phyloP scores from a whole-genome alignment of 2,329 filamentous ascomycete species.

The Aphanocladium album region DNA sequence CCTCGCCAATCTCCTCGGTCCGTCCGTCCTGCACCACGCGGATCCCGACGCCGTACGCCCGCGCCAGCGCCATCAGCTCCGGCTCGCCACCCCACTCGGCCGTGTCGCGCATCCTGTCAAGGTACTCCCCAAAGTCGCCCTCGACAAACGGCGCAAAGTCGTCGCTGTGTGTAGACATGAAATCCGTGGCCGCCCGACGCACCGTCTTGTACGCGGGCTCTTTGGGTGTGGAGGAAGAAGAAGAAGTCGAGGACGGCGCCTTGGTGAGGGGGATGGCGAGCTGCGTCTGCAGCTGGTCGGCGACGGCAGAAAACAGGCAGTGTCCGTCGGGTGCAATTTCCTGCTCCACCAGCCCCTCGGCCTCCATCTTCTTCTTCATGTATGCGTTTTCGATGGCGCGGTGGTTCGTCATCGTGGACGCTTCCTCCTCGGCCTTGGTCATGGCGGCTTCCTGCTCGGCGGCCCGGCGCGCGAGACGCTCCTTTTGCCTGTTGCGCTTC shows the following conservation, averaged over 20 bases:
- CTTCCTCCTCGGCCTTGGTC: conserved; percentile 67
- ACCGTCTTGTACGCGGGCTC: conserved; percentile 58
- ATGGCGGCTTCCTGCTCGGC: conserved; percentile 73
- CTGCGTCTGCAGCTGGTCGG: conserved; percentile 63
- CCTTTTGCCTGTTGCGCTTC: conserved; percentile 89
- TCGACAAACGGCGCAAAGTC: conserved; percentile 87
- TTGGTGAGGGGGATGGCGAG: conserved; percentile 20
- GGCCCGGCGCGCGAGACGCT: conserved; percentile 79
- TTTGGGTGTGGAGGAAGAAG: conserved; percentile 18
- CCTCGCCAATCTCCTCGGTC: conserved; percentile 64
- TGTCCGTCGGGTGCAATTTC: conserved; percentile 88
- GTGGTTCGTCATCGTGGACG: conserved; percentile 66
- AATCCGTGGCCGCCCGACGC: conserved; percentile 66
- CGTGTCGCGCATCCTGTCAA: conserved; percentile 73
- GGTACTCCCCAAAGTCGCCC: conserved; percentile 62
- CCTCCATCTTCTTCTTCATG: conserved; percentile 64
- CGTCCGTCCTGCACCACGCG: conserved; percentile 80
- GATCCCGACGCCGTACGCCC: conserved; percentile 73
- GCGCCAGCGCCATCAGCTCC: conserved; percentile 80
- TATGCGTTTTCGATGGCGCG: conserved; percentile 63
- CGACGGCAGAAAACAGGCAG: conserved; percentile 88
- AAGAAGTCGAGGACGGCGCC: no score
- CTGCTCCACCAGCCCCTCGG: conserved; percentile 63
- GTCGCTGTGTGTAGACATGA: conserved; percentile 67
- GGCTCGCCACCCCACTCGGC: conserved; percentile 96